Evolutionary conservation across 2,329 filamentous ascomycete genomes (phyloP).

Genomic region (Fusarium sp.): DNA sequence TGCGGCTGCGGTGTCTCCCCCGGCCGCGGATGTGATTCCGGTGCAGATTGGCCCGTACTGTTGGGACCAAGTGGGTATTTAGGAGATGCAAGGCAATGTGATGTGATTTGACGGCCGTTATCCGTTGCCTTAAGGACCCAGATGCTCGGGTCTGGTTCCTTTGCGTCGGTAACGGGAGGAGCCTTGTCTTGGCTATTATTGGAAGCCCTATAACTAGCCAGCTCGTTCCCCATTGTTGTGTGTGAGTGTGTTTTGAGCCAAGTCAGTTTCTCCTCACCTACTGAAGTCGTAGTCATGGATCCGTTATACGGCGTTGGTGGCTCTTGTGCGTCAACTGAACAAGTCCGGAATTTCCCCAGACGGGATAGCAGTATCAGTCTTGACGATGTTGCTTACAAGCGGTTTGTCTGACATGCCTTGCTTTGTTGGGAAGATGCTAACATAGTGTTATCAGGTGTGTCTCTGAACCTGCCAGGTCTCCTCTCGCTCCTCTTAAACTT

Average conservation of each 20-base stretch:
- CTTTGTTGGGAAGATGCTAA: slow-evolving; percentile 7
- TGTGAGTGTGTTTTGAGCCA: neutral
- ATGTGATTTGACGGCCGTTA: slow-evolving; percentile 6
- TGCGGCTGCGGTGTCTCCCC: neutral
- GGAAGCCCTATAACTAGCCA: slow-evolving; percentile 27
- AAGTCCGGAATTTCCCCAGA: slow-evolving; percentile 1
- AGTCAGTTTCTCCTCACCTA: neutral
- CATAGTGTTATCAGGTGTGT: slow-evolving; percentile 2
- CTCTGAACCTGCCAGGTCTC: neutral
- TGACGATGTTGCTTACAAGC: slow-evolving; percentile 21
- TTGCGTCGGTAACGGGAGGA: slow-evolving; percentile 35
- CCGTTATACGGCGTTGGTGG: slow-evolving; percentile 37
- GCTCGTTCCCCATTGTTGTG: slow-evolving; percentile 2
- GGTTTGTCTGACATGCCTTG: slow-evolving; percentile 5
- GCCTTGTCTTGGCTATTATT: slow-evolving; percentile 13
- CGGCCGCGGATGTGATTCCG: slow-evolving; percentile 32
- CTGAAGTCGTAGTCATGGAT: slow-evolving; percentile 24
- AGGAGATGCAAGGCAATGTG: neutral
- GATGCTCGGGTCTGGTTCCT: slow-evolving; percentile 31
- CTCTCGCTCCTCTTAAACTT: slow-evolving; percentile 13
- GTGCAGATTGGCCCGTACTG: slow-evolving; percentile 19
- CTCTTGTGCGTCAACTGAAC: slow-evolving; percentile 28
- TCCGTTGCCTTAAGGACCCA: slow-evolving; percentile 25
- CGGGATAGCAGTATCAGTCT: slow-evolving; percentile 45
- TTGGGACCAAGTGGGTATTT: slow-evolving; percentile 9